Percentiles rank a stretch among this genome's conserved stretches.
Evolutionary conservation across 495 filamentous ascomycete species (phyloP).

Genomic region (Amniculicola lignicola): DNA sequence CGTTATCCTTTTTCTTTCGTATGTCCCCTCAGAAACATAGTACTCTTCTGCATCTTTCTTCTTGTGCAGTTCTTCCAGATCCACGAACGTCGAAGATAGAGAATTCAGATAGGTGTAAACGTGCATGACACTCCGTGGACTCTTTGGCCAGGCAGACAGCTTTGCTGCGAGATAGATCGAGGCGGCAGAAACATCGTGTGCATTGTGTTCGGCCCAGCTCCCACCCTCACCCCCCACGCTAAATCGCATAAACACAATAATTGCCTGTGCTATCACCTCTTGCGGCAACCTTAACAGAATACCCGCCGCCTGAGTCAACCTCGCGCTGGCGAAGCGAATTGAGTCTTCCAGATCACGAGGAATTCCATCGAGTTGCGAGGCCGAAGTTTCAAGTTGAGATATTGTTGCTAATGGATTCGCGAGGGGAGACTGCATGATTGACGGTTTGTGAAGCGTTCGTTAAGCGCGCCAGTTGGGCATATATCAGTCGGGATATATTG

Average conservation of each 20-base stretch:
- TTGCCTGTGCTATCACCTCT: constrained; percentile 82
- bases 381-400: constrained; percentile 70
- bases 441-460: no score
- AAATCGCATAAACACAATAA: constrained; percentile 84
- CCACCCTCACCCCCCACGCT: constrained; percentile 69
- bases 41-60: constrained; percentile 56
- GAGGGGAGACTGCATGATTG: constrained; percentile 42
- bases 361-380: constrained; percentile 65
- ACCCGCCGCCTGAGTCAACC: constrained; percentile 84
- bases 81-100: constrained; percentile 57
- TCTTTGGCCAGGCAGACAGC: constrained; percentile 70
- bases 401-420: constrained; percentile 84
- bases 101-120: constrained; percentile 82
- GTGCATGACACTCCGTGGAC: constrained; percentile 74
- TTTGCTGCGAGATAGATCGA: constrained; percentile 81
- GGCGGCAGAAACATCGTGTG: constrained; percentile 71
- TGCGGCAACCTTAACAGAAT: constrained; percentile 82
- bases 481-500: no score
- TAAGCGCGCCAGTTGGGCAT: no score
- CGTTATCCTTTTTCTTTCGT: constrained; percentile 57
- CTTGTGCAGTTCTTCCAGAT: constrained; percentile 42
- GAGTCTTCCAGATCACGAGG: constrained; percentile 73
- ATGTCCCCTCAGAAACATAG: constrained; percentile 70
- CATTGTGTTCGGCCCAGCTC: constrained; percentile 56
- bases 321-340: constrained; percentile 63